Base-by-base conservation (phyloP, 2,329 filamentous ascomycete genomes). In the Exophiala sp. region DNA sequence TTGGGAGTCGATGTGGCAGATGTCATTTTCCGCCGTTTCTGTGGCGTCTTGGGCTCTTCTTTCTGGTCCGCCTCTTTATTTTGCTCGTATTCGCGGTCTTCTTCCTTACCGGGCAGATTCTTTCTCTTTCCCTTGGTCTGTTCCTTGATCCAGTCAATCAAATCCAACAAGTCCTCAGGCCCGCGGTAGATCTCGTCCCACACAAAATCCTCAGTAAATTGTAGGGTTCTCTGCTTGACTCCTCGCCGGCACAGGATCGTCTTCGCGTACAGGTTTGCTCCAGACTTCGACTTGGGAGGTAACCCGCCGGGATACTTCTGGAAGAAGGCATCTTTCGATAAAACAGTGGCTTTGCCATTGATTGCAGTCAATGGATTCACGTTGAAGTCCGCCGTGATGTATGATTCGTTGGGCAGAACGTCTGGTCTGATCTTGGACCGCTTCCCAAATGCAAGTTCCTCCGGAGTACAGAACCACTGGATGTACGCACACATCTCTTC, bases 381-480 rank as follows among this genome's bases (percentile, higher is more conserved):
- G 63, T 98, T 94, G 69, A 85, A 93, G 18, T 87, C 84, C 0
- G 87, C 79, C 0, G 89, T 94, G 48, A 97, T 83, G 64, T 97
- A 98, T 11, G 96, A 76, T 68, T 98, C 93, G 63, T 95, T 94
- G 76, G 80, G 80, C 45, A 94, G 67, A 52, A 81, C 88, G 68
- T 98, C 93, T 10, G 73, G 77, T 62, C 88, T 77, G 70, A 51
- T 51, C 37, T 57, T 61, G 9, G 55, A 58, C 37, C 93, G 95
- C 70, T 87, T 91, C 7, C 56, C 58, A 38, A 51, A 55, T 9
- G 53, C 88, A 69, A 97, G 91, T 62, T 85, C 86, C 62, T 95
- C 86, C 0, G 87, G 88, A 0, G 87, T 89, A 18, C 69, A 70
- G 65, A 98, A 96, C 93, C 93, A 98, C 77, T 96, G 84, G 64